Evolutionary conservation across 257 asterid genomes (phyloP), one percentile per base, ranked within the genome.

Genomic region (Plantago major): DNA sequence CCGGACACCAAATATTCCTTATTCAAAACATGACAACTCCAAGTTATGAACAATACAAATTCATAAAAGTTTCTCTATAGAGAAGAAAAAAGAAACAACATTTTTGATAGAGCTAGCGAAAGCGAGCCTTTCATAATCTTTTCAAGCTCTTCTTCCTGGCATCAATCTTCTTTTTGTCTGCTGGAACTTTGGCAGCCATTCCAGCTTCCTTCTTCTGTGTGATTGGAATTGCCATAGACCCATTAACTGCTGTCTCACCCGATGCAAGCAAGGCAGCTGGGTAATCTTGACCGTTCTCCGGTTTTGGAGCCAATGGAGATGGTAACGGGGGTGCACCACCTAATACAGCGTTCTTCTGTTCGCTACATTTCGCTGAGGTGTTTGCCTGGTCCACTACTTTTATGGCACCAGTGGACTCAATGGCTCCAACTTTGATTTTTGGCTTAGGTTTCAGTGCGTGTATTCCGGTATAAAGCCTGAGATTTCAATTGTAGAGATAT

Each of bases 141-240:
- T 86, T 86, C 81, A 91, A 78, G 78, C 94, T 88, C 69, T 81
- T 89, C 86, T 92, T 92, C 67, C 97, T 81, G 3, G 96, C 97
- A 72, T 92, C 99, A 19, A 87, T 77, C 87, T 85, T 92, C 89
- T 80, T 92, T 60, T 84, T 89, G 78, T 84, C 99, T 2, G 79
- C 78, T 0, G 84, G 82, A 66, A 68, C 84, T 77, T 83, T 92
- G 3, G 72, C 37, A 7, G 37, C 65, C 74, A 74, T 40, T 40
- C 79, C 82, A 3, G 60, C 78, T 53, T 84, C 97, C 82, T 83
- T 86, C 90, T 84, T 89, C 53, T 73, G 74, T 52, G 60, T 62
- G n/a, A 64, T 52, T 43, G 84, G 67, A 53, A 78, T 71, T 1
- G 81, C 74, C 16, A 64, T 75, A 3, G 85, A 82, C 13, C 86